Conservation (phyloP, 768 basidiomycete species). For the Myochromella boudieri region DNA sequence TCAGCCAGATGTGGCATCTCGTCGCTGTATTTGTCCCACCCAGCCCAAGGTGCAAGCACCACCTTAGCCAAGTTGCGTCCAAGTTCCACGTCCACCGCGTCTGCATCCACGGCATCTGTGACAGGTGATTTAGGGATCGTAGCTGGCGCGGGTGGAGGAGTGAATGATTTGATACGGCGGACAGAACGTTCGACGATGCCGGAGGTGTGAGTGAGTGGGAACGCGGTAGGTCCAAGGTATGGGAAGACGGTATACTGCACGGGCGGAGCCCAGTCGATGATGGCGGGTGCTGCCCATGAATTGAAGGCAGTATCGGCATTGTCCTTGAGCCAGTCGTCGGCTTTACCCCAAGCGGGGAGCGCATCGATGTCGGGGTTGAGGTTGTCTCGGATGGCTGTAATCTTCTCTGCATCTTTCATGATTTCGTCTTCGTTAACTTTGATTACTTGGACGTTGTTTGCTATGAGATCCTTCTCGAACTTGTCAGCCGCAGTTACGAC, state of each 20-base stretch:
- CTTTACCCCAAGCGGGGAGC: slow-evolving; percentile 11
- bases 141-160: slow-evolving; percentile 31
- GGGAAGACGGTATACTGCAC: slow-evolving; percentile 30
- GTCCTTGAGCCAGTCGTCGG: not conserved
- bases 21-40: slow-evolving; percentile 35
- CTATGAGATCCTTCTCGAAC: slow-evolving; percentile 40
- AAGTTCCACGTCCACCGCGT: slow-evolving; percentile 39
- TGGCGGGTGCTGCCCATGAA: slow-evolving; percentile 9
- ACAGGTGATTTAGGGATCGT: slow-evolving; percentile 25
- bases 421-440: slow-evolving; percentile 12
- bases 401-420: slow-evolving; percentile 11
- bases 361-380: slow-evolving; percentile 12
- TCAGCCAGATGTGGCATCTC: slow-evolving; percentile 32
- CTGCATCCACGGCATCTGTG: slow-evolving; percentile 23
- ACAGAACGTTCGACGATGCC: slow-evolving; percentile 69
- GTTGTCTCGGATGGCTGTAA: slow-evolving; percentile 14
- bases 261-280: slow-evolving; percentile 19
- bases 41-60: slow-evolving; percentile 40
- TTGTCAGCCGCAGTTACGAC: slow-evolving; percentile 18
- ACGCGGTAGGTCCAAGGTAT: slow-evolving; percentile 52
- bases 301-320: not conserved
- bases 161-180: slow-evolving; percentile 51
- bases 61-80: slow-evolving; percentile 34
- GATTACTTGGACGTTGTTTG: slow-evolving; percentile 29
- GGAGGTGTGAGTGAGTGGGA: slow-evolving; percentile 63